These are phyloP conservation scores for Melaleuca quinquenervia DNA, from an alignment of 345 rosid species.

Conservation along the genomic window DNA sequence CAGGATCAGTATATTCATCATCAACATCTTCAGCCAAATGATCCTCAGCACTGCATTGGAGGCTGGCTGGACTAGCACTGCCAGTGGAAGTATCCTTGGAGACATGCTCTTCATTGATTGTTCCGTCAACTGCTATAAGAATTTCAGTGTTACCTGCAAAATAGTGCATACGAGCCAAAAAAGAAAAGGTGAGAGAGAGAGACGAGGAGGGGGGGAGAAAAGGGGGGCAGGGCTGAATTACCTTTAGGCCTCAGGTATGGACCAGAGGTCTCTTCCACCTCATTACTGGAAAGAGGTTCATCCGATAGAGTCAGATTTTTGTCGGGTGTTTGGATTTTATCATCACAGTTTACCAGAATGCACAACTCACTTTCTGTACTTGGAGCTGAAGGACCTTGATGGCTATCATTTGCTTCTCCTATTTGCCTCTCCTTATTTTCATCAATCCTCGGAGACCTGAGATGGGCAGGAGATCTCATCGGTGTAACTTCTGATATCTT, in stretches of 20 bases:
- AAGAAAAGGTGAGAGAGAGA: neutral
- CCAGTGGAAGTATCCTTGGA: slow-evolving; percentile 11
- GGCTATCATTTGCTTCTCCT: slow-evolving; percentile 26
- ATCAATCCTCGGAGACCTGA: slow-evolving; percentile 16
- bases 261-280: slow-evolving; percentile 12
- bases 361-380: slow-evolving; percentile 8
- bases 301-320: slow-evolving; percentile 6
- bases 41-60: neutral
- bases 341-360: neutral
- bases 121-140: slow-evolving; percentile 17
- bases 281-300: slow-evolving; percentile 11
- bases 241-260: neutral
- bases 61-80: slow-evolving; percentile 8
- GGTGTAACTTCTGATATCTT: slow-evolving; percentile 42
- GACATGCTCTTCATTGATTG: slow-evolving; percentile 14
- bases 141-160: slow-evolving; percentile 22
- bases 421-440: slow-evolving; percentile 10
- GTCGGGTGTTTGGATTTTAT: neutral
- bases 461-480: slow-evolving; percentile 30
- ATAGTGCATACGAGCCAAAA: neutral
- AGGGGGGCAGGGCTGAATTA: neutral
- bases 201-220: neutral
- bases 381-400: slow-evolving; percentile 10
- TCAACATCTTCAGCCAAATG: slow-evolving; percentile 15
- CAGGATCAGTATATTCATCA: slow-evolving; percentile 13